These are phyloP conservation scores for Rutstroemia sydowiana DNA, from an alignment of 2,329 filamentous ascomycete genomes.

Conservation along the genomic window DNA sequence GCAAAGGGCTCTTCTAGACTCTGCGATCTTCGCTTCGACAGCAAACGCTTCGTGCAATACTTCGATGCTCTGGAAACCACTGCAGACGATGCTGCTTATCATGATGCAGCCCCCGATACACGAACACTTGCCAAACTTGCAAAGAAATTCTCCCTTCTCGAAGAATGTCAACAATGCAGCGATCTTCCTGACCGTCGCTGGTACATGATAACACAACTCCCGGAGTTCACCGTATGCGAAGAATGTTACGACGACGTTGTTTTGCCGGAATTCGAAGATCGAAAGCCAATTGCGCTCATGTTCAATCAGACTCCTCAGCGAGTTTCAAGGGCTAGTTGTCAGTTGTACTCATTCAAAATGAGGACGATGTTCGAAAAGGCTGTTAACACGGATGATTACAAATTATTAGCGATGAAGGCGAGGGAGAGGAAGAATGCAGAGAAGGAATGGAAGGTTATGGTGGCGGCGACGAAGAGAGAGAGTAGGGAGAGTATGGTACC, in stretches of 20 bases:
- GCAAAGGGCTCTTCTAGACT: constrained; percentile 43
- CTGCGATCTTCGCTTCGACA: constrained; percentile 62
- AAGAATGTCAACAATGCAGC: constrained; percentile 31
- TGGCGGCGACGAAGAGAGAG: constrained; percentile 17
- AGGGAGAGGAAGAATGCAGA: constrained; percentile 42
- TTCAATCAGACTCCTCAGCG: constrained; percentile 57
- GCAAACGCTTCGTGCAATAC: constrained; percentile 49
- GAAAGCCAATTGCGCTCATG: constrained; percentile 51
- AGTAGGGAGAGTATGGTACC: constrained; percentile 7
- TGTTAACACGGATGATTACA: constrained; percentile 58
- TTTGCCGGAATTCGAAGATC: constrained; percentile 54
- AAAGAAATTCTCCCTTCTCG: constrained; percentile 16
- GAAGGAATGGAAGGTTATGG: constrained; percentile 18
- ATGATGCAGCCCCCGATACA: constrained; percentile 20
- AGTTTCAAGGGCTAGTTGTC: constrained; percentile 53
- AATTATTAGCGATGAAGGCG: constrained; percentile 50
- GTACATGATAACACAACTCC: constrained; percentile 70
- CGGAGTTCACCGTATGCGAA: constrained; percentile 75
- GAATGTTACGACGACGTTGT: constrained; percentile 80
- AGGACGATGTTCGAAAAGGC: constrained; percentile 62
- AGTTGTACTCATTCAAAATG: constrained; percentile 78
- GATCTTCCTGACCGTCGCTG: constrained; percentile 57
- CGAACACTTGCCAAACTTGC: constrained; percentile 22
- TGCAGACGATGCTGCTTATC: constrained; percentile 42
- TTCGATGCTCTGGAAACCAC: constrained; percentile 54